Base-by-base conservation (phyloP, 2,329 filamentous ascomycete species). In the Paramyrothecium sp. region DNA sequence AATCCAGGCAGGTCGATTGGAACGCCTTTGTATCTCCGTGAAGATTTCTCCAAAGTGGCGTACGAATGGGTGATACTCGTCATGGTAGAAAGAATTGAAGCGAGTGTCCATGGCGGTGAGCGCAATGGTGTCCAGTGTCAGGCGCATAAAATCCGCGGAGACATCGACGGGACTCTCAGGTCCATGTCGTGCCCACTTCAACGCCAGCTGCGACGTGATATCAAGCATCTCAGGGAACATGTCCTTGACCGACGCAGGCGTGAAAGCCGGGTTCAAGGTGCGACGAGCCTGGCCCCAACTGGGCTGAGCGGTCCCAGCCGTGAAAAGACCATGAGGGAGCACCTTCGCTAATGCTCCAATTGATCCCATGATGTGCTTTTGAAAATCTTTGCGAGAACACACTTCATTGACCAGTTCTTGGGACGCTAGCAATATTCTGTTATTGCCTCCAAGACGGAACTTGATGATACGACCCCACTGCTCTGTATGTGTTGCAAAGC, bases 381-480 rank as follows among this genome's bases (percentile, higher is more conserved):
- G 58, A 65, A 88, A 87, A 30, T 83, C 73, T 48, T 75, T 80
- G 65, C 88, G 84, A 60, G 87, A 76, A 59, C 81, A 87, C 10
- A 81, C 64, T 66, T 88, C 85, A 58, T 86, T 76, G 21, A 86
- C 70, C 0, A 88, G 70, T 19, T 76, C 78, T 21, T 78, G 75
- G 38, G 71, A 81, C 41, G 75, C 75, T 55, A 22, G 11, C 11
- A 51, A 12, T 5, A 51, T 22, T 7, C 17, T 10, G 16, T 11
- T 19, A 21, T 48, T 48, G 44, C 44, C 44, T 10, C 16, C 16
- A 10, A 48, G 44, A 21, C 16, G 16, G n/a, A 48, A 21, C 20
- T 48, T 48, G n/a, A 48, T n/a, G 12, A 26, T 7, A 7, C 22
- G 13, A 51, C 48, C 48, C 7, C 22, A 22, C 11, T 22, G 11